These are phyloP conservation scores for Corylus americana DNA, from an alignment of 306 rosid genomes.

Conservation along the genomic window DNA sequence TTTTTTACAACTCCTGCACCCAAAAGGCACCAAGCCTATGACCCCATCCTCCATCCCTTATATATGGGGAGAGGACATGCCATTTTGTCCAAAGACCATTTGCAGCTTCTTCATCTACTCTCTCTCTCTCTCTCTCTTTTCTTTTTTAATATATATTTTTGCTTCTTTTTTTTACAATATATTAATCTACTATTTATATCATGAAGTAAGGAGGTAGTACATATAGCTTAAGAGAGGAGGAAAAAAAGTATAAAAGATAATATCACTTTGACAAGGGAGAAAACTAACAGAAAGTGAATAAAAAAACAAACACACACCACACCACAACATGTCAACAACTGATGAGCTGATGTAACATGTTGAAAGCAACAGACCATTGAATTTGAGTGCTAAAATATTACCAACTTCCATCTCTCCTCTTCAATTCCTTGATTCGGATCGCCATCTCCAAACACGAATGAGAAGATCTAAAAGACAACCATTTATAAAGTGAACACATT, in stretches of 20 bases:
- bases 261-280: conserved; percentile 2
- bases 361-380: conserved; percentile 86
- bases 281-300: conserved; percentile 10
- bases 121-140: too few species aligned
- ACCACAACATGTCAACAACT: conserved; percentile 2
- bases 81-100: not conserved
- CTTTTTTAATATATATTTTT: not conserved
- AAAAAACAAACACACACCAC: not conserved
- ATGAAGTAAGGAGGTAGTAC: too few species aligned
- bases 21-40: not conserved
- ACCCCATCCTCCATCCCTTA: not conserved
- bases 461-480: conserved; percentile 67
- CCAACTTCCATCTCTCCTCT: conserved; percentile 99
- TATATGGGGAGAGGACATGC: not conserved
- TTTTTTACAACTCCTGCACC: not conserved
- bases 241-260: not conserved
- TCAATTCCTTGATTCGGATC: conserved; percentile 99
- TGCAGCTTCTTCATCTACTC: not conserved
- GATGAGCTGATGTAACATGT: conserved; percentile 29
- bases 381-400: conserved; percentile 85
- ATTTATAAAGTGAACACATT: conserved; percentile 25
- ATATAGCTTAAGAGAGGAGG: not conserved
- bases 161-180: not conserved
- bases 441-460: conserved; percentile 98
- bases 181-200: not conserved